Conservation (phyloP, 164 flowering plant species). For the Hamamelis virginiana region DNA sequence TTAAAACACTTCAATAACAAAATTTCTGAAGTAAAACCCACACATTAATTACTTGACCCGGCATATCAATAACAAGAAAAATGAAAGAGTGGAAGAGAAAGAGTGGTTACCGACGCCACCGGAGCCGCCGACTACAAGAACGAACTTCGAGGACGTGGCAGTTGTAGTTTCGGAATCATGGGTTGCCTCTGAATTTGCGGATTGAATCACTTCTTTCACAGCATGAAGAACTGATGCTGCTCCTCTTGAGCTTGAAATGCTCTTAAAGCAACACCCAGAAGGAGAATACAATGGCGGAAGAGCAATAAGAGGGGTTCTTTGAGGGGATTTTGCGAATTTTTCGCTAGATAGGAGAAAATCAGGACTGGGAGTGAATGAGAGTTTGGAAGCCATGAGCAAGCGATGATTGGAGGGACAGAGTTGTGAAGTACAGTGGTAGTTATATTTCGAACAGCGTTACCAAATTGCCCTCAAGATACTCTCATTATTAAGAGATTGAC, state of each 20-base stretch:
- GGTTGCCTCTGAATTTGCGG: constrained; percentile 26
- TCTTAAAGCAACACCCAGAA: constrained; percentile 10
- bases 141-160: constrained; percentile 66
- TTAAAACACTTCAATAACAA: no score
- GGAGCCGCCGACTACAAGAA: constrained; percentile 87
- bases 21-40: no score
- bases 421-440: not conserved
- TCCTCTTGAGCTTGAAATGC: constrained; percentile 17
- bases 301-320: constrained; percentile 14
- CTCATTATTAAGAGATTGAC: no score
- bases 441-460: no score
- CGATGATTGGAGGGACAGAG: not conserved
- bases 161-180: constrained; percentile 25
- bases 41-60: no score
- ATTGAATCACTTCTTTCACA: constrained; percentile 38
- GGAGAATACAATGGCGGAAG: constrained; percentile 18
- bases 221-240: constrained; percentile 26
- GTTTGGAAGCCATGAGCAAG: constrained; percentile 46
- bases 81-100: not conserved
- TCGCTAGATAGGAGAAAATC: constrained; percentile 18
- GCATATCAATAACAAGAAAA: no score
- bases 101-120: constrained; percentile 82
- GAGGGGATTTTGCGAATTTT: constrained; percentile 21
- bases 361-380: constrained; percentile 18
- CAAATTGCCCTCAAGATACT: no score